Base-by-base conservation (phyloP, 176 grass and related monocot species). In the Thalia dealbata region DNA sequence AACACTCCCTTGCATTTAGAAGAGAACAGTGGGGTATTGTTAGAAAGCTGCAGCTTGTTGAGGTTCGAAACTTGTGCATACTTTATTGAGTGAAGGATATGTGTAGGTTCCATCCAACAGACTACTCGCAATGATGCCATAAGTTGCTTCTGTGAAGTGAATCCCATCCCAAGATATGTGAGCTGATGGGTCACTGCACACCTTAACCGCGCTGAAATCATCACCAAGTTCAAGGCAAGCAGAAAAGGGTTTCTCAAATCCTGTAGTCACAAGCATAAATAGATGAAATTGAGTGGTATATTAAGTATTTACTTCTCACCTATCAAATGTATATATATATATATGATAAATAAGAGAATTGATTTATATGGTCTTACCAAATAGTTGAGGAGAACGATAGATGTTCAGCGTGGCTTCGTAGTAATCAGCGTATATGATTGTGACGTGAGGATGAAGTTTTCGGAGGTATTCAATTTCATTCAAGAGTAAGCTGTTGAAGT, bases 61-160 rank as follows among this genome's bases (percentile, higher is more conserved):
- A n/a, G n/a, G n/a, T n/a, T n/a, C n/a, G 45, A 48, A 48, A 1
- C 11, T 1, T 48, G 45, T 8, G 11, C 9, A 0, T 48, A 41
- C 41, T 18, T 73, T 48, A 19, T 61, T 51, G 71, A 73, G 11
- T n/a, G 28, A 42, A 64, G 61, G 28, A 12, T 46, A 78, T 35
- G 21, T 18, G 0, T 42, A 59, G 78, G 54, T 7, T 67, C 27
- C 64, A 4, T 69, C 29, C 15, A 42, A 29, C 2, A 69, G n/a
- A 19, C 26, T 69, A 35, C 16, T 18, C 1, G 29, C 0, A 80
- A 67, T 41, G 29, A 30, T 23, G 15, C 15, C 48, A 67, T 28
- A 35, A 70, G 69, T 28, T 41, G 65, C 65, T 0, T 68, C 65
- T 9, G 65, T 68, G 27, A 68, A 21, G 65, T 68, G 65, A 12